Percentiles rank a stretch among this genome's conserved stretches.
Conservation (phyloP, 768 basidiomycete species). For the Tricholoma bakamatsutake region DNA sequence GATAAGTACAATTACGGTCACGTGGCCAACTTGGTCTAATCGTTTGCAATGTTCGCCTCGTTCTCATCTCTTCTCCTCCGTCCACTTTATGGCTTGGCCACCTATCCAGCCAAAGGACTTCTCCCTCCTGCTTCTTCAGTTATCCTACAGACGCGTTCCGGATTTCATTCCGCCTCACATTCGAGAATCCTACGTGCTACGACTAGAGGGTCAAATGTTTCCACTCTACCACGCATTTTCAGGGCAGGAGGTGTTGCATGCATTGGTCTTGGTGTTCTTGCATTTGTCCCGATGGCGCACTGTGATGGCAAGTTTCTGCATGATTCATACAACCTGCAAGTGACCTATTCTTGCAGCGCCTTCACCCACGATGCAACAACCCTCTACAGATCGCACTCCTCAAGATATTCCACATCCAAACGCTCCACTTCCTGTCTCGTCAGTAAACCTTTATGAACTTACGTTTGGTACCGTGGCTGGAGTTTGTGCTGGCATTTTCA, state of each 20-base stretch:
- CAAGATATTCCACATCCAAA: slow-evolving; percentile 5
- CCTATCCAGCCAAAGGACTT: background rate
- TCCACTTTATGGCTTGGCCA: slow-evolving; percentile 1
- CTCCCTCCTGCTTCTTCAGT: background rate
- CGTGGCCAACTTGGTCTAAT: too few relatives aligned
- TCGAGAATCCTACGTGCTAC: background rate
- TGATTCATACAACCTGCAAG: slow-evolving; percentile 3
- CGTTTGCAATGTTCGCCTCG: background rate
- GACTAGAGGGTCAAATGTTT: slow-evolving; percentile 2
- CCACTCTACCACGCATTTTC: slow-evolving; percentile 14
- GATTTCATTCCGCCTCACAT: slow-evolving; percentile 1
- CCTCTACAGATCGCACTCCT: background rate
- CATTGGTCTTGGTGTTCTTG: slow-evolving; percentile 39
- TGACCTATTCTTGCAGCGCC: background rate
- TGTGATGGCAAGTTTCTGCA: slow-evolving; percentile 45
- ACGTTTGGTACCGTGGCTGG: slow-evolving; percentile 87
- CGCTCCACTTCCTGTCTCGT: slow-evolving; percentile 54
- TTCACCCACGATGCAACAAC: slow-evolving; percentile 4
- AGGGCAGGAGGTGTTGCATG: slow-evolving; percentile 33
- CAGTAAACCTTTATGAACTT: slow-evolving; percentile 75
- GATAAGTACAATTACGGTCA: background rate
- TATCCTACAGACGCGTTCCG: slow-evolving; percentile 7
- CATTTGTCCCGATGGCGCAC: slow-evolving; percentile 30
- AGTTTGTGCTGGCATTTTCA: slow-evolving; percentile 85
- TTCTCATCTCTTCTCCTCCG: slow-evolving; percentile 4